phyloP scores from a whole-genome alignment of 2,329 filamentous ascomycete species.

The Calonectria pseudoturangicola region DNA sequence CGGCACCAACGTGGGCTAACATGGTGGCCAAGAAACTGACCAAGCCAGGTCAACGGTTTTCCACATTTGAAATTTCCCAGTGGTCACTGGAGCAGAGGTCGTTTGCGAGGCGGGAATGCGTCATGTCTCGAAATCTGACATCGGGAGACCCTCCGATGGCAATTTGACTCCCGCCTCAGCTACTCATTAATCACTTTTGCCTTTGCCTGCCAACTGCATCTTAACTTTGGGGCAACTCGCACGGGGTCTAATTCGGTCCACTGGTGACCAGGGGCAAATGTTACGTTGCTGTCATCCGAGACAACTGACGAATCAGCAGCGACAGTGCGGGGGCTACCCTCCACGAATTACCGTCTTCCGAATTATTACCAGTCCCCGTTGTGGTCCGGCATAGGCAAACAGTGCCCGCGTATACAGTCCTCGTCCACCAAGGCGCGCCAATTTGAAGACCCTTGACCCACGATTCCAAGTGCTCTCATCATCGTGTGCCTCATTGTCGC shows the following conservation, averaged over 20 bases:
- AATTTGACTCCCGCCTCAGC: conserved; percentile 18
- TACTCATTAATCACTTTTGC: background rate
- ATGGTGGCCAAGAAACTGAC: background rate
- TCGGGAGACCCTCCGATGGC: background rate
- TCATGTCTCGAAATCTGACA: conserved; percentile 1
- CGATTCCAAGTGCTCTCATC: conserved; percentile 34
- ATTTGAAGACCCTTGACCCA: conserved; percentile 24
- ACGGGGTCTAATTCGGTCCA: conserved; percentile 29
- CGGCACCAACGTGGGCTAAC: conserved; percentile 14
- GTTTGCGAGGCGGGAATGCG: background rate
- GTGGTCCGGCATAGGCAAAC: conserved; percentile 15
- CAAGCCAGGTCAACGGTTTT: conserved; percentile 22
- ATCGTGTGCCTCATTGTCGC: conserved; percentile 30
- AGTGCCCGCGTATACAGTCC: conserved; percentile 26
- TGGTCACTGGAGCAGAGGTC: background rate
- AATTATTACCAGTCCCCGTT: conserved; percentile 27
- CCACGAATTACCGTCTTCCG: conserved; percentile 30
- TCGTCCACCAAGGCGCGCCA: conserved; percentile 17
- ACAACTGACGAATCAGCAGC: conserved; percentile 37
- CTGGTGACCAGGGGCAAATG: conserved; percentile 33
- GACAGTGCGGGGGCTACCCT: conserved; percentile 18
- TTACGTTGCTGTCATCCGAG: conserved; percentile 41
- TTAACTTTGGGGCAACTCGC: conserved; percentile 2
- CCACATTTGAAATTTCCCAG: background rate
- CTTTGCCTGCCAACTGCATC: conserved; percentile 21